A percentile compares a stretch with the other conserved stretches of the same genome.
phyloP scores from a whole-genome alignment of 768 basidiomycete genomes.

The Russula vinacea region DNA sequence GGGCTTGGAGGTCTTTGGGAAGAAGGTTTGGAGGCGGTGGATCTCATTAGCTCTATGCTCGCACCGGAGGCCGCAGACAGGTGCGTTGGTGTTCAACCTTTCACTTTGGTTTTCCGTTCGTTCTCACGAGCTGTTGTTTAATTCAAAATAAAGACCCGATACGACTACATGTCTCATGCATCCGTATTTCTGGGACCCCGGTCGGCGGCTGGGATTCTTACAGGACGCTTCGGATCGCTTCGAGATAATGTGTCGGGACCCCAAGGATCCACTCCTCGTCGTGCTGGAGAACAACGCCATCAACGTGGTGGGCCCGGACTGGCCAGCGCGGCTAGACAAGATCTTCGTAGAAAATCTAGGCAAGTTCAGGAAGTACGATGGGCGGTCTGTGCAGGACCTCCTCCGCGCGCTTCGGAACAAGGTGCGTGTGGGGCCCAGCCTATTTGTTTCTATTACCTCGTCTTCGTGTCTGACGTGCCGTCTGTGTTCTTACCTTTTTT shows the following conservation, averaged over 20 bases:
- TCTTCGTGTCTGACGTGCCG: constrained; percentile 11
- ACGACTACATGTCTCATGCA: constrained; percentile 85
- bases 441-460: background rate
- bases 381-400: constrained; percentile 84
- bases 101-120: background rate
- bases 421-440: constrained; percentile 44
- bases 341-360: constrained; percentile 91
- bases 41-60: constrained; percentile 79
- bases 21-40: constrained; percentile 86
- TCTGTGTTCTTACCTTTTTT: background rate
- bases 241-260: constrained; percentile 95
- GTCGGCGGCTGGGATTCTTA: constrained; percentile 83
- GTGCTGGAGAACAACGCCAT: constrained; percentile 68
- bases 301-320: constrained; percentile 82
- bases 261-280: constrained; percentile 71
- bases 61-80: constrained; percentile 68
- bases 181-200: constrained; percentile 96
- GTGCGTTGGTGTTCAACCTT: constrained; percentile 41
- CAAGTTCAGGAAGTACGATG: constrained; percentile 97
- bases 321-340: constrained; percentile 83
- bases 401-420: constrained; percentile 93
- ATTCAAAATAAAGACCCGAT: constrained; percentile 61
- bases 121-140: background rate
- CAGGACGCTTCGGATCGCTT: constrained; percentile 97
- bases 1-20: constrained; percentile 81